phyloP scores from a whole-genome alignment of 371 early-diverging fungal species.

The Mortierella sp. region DNA sequence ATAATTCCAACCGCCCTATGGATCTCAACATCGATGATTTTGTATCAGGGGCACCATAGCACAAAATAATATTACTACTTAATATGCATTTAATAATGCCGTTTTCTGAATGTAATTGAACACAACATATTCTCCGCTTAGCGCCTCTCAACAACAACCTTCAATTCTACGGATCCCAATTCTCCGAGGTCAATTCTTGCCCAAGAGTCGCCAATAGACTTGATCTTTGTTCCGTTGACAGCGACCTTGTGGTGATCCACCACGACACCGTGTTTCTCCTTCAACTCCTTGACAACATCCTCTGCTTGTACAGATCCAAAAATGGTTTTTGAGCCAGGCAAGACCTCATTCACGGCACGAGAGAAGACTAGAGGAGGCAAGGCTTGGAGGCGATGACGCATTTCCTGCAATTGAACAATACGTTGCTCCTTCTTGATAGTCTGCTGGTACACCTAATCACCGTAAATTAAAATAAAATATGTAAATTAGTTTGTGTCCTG shows the following conservation, averaged over 20 bases:
- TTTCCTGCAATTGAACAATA: slow-evolving; percentile 41
- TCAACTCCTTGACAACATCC: slow-evolving; percentile 55
- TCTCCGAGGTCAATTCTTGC: slow-evolving; percentile 54
- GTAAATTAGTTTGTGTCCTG: not conserved
- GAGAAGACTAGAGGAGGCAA: slow-evolving; percentile 48
- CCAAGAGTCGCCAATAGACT: slow-evolving; percentile 52
- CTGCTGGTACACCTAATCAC: slow-evolving; percentile 30
- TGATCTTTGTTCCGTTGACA: slow-evolving; percentile 53
- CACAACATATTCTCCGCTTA: not conserved
- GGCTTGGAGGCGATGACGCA: slow-evolving; percentile 36
- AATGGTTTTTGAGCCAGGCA: slow-evolving; percentile 53
- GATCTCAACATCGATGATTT: no score
- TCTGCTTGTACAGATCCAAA: slow-evolving; percentile 56
- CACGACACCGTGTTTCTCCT: slow-evolving; percentile 45
- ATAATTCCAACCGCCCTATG: no score
- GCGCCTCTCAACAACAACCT: slow-evolving; percentile 53
- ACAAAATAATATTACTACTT: not conserved
- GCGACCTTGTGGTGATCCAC: slow-evolving; percentile 35
- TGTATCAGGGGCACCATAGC: not conserved
- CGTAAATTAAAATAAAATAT: not conserved
- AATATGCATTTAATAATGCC: not conserved
- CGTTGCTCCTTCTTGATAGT: slow-evolving; percentile 52
- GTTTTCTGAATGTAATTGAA: not conserved
- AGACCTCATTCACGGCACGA: slow-evolving; percentile 54
- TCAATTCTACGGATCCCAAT: slow-evolving; percentile 41